Base-by-base conservation (phyloP, 441 rosid genomes). In the Eruca vesicaria region DNA sequence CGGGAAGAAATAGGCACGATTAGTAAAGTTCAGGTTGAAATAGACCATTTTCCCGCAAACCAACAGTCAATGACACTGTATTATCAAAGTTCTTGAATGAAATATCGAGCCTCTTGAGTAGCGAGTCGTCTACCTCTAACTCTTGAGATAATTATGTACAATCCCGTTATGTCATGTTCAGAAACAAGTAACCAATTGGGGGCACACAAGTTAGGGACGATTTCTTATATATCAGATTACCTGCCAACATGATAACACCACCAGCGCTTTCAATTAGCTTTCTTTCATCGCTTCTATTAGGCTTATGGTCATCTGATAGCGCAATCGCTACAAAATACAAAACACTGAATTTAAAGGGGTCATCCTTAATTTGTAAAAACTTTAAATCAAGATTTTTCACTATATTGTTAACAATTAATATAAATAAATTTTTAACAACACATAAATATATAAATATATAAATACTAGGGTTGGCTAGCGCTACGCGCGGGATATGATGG, bases 221-320 rank as follows among this genome's bases (percentile, higher is more conserved):
- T 52, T 72, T 76, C 23, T 19, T 60, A 28, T 69, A 16, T 52
- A 20, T 64, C 7, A 36, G 48, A 19, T 81, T 88, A 96, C 99
- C 98, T 78, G 98, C 97, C 98, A 98, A 96, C 97, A 94, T 90
- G 53, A 96, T 92, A 57, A 90, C 85, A 15, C 99, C 99, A 23
- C 98, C 97, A 68, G 99, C 97, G 71, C 67, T 94, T 88, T 96
- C 98, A 61, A 96, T 94, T 86, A 98, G 80, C 90, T 92, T 88
- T 81, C 99, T 89, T 76, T 93, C 98, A 78, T 96, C 99, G 53
- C 87, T 90, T 89, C 98, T 93, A 63, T 96, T 96, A 62, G 99
- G 98, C 78, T 96, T 96, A 77, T 94, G 99, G 84, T 96, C 99
- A 83, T 94, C 98, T 16, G 98, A 96, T 41, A 96, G 90, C 5